Evolutionary conservation across 805 yeast genomes (phyloP), one percentile per base, ranked within the genome.

Genomic region (Pichia cabralensis): DNA sequence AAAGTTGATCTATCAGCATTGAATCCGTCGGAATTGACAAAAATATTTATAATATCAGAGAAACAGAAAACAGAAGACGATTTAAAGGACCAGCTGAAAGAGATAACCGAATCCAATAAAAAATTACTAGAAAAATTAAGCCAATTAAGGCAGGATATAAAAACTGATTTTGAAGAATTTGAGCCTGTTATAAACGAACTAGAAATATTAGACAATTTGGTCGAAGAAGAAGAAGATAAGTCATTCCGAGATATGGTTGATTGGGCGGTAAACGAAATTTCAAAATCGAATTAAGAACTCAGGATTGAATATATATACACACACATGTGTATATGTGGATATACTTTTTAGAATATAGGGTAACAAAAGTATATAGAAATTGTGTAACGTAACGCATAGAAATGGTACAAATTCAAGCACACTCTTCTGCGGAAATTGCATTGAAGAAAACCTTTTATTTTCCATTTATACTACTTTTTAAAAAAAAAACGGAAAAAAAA

Each of bases 11-110:
- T 47, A 5, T 25, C 40, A 11, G 19, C 33, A 17, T 24, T 42
- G 5, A 19, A 36, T 21, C 34, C 40, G 42, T 30, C 39, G 31
- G 51, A 54, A 27, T 34, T 56, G 1, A 41, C 50, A 6, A 42
- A 42, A 12, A 44, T 40, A 23, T 40, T 37, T 20, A 34, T 43
- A 4, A 19, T 35, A 5, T 35, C 44, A 9, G 40, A 45, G 17
- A 41, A 42, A 13, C 25, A 28, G 22, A 23, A 22, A 19, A 33
- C 33, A 9, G 28, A 39, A n/a, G 33, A 33, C 7, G 30, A 34
- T 7, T 33, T 46, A 14, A n/a, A 20, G 11, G n/a, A 4, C 1
- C 30, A 37, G 13, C 17, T 39, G 7, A 31, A 30, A 3, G 33
- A 18, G 13, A 14, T 40, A 5, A 25, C 14, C 21, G 13, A 25